A percentile compares a stretch with the other conserved stretches of the same genome.
Conservation (phyloP, 345 rosid species). For the Physaria fendleri region DNA sequence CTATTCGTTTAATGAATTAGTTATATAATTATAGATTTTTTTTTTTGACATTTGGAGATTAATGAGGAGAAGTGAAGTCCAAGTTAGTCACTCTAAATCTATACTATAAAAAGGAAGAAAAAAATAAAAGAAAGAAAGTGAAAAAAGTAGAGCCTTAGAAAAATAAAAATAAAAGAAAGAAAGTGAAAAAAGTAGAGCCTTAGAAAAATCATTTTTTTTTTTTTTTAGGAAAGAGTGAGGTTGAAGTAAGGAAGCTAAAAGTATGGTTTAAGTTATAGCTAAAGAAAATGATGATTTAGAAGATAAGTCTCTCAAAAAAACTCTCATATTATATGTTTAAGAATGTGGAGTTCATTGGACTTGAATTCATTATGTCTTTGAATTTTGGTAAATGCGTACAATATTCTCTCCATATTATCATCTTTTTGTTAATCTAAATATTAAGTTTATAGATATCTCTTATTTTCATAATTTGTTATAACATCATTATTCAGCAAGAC, state of each 20-base stretch:
- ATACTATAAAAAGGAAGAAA: neutral
- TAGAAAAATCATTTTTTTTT: no score
- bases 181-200: no score
- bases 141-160: conserved; percentile 28
- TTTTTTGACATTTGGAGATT: conserved; percentile 23
- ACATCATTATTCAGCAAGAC: conserved; percentile 26
- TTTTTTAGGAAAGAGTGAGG: conserved; percentile 15
- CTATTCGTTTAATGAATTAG: conserved; percentile 25
- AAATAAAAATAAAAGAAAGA: no score
- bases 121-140: conserved; percentile 4
- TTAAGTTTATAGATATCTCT: neutral
- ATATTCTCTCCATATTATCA: neutral
- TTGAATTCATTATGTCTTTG: no score
- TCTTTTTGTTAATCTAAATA: neutral
- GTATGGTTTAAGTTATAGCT: conserved; percentile 30
- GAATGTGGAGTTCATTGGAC: no score
- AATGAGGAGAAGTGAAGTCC: conserved; percentile 27
- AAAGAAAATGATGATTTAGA: conserved; percentile 4
- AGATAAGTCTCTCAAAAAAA: conserved; percentile 16
- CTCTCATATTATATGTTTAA: neutral
- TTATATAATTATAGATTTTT: no score
- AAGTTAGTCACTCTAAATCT: conserved; percentile 30
- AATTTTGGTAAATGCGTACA: no score
- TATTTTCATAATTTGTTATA: conserved; percentile 1
- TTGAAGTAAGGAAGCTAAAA: conserved; percentile 30